Evolutionary conservation across 2,329 filamentous ascomycete species (phyloP), one percentile per base, ranked within the genome.

Genomic region (Ascochyta clinopodiicola): DNA sequence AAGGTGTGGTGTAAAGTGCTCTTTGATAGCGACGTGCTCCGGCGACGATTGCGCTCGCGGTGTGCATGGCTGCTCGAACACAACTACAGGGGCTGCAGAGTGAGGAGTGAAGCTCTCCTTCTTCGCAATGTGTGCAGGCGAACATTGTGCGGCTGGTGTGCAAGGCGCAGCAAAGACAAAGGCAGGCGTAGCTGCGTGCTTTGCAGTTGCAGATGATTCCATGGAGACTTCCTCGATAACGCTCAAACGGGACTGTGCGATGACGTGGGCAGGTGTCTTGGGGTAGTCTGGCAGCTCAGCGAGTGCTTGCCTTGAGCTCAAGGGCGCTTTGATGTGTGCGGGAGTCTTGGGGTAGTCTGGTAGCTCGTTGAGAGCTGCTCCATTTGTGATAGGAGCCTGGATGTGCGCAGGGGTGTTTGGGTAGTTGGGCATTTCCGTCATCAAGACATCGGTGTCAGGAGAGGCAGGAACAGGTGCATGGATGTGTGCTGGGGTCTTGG

Each of bases 341-440:
- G 65, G 66, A 7, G 64, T 67, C 51, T 67, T 62, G 12, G 66
- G 66, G 21, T 66, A 66, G 25, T 40, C 60, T 7, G 66, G 64
- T n/a, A 70, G 52, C 56, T 69, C 60, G 25, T 53, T 51, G 6
- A 60, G 40, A 19, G 46, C 56, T 19, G 60, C 44, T 25, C 55
- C 54, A 21, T 38, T 51, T 15, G 52, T 47, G 44, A 51, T 46
- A 6, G 57, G 56, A 13, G 49, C 55, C 6, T 27, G 27, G 17
- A 56, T 50, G 25, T 59, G 55, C 4, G 55, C 38, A 17, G 59
- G 55, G 7, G 59, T 60, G 22, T 57, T 45, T 12, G 57, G 54
- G 36, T 56, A 57, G 9, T 44, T 47, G 3, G 56, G 60, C 45
- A 67, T 52, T 47, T 64, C 59, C 19, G 47, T 50, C 38, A 68